Base-by-base conservation (phyloP, 345 rosid species). In the Garcia nutans region DNA sequence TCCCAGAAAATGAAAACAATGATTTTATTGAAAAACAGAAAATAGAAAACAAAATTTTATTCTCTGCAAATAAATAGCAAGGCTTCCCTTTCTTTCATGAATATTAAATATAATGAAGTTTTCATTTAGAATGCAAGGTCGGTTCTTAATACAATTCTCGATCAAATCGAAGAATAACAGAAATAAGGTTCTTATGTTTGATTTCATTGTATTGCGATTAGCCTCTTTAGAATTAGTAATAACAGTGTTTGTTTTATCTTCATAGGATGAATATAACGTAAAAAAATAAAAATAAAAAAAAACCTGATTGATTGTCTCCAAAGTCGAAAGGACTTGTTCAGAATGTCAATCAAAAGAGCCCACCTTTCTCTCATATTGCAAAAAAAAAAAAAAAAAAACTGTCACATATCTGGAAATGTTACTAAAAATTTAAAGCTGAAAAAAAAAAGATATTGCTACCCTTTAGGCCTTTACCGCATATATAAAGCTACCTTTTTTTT, bases 291-390 rank as follows among this genome's bases (percentile, higher is more conserved):
- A 54, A 6, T 54, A 17, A 33, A 23, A 17, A 33, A 23, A 72
- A 37, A 59, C 17, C 6, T 33, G 20, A 57, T 55, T 71, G 64
- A 31, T 56, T 22, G 74, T 71, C 74, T 26, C 15, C 23, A 31
- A 57, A 68, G 57, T 68, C 19, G 37, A 68, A 68, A 57, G 37
- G 28, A 71, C 15, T 12, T 11, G 31, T 57, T 47, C 13, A 47
- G 64, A 42, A 71, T 71, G 74, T 71, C 75, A 37, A 72, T 57
- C 54, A 22, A 72, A 37, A 72, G 75, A 72, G 65, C 65, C 75
- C 75, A 57, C 65, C 54, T 1, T 59, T 41, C 55, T 1, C 54
- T 6, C 50, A 10, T 22, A 15, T 71, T 71, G 47, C 64, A 71
- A 55, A 33, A 64, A 71, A 33, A 28, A 71, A 55, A 33, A 64